Conservation (phyloP, 371 early-diverging fungal genomes). For the Rhizopus sp. region DNA sequence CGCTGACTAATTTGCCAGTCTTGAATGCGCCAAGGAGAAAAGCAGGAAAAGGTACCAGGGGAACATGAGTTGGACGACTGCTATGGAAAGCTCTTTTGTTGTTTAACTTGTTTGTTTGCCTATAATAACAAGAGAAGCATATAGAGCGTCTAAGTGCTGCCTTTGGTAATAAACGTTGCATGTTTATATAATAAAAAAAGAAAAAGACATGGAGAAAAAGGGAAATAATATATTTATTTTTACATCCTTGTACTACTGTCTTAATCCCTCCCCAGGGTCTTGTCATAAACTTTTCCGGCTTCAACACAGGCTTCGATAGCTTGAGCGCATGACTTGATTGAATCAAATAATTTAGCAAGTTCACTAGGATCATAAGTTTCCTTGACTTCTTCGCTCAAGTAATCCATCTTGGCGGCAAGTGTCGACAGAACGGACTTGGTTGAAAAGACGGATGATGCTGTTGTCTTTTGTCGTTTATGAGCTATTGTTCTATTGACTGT, state of each 20-base stretch:
- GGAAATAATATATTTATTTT: neutral
- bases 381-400: constrained; percentile 14
- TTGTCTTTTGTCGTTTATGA: constrained; percentile 1
- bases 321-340: constrained; percentile 32
- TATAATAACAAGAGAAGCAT: constrained; percentile 11
- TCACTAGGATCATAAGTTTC: constrained; percentile 25
- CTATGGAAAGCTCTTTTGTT: constrained; percentile 32
- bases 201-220: constrained; percentile 2
- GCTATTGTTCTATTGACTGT: constrained; percentile 2
- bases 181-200: constrained; percentile 4
- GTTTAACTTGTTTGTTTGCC: neutral
- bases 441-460: neutral
- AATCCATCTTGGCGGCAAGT: constrained; percentile 18
- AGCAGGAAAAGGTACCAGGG: constrained; percentile 48
- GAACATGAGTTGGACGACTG: constrained; percentile 24
- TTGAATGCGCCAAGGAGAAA: constrained; percentile 36
- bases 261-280: neutral
- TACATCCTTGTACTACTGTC: neutral
- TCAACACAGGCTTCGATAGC: constrained; percentile 36
- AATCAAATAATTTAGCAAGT: constrained; percentile 27
- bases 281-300: constrained; percentile 15
- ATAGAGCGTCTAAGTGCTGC: constrained; percentile 5
- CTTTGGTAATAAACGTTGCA: constrained; percentile 2
- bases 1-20: constrained; percentile 46
- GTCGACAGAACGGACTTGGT: constrained; percentile 9